Base-by-base conservation (phyloP, 345 rosid genomes). In the Aquilaria sinensis region DNA sequence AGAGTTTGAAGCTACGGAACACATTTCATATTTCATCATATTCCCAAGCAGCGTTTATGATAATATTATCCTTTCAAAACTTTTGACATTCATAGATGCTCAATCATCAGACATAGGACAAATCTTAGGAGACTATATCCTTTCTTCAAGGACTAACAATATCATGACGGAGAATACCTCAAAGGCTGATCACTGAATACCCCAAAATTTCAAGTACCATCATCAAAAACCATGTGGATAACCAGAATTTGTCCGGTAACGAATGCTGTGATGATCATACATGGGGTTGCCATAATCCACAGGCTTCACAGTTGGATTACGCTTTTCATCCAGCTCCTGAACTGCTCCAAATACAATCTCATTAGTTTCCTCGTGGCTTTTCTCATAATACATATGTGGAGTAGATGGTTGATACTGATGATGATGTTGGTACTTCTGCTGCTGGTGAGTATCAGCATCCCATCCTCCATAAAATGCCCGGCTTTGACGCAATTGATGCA, bases 261-360 rank as follows among this genome's bases (percentile, higher is more conserved):
- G 82, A 62, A 85, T 70, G 58, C 67, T 80, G 54, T 81, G 84
- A 62, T 72, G 85, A 68, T 72, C 73, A 69, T 70, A 81, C 43
- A 61, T 23, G 3, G 78, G 71, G 51, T 76, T 80, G 55, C 74
- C 89, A 53, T 79, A 80, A 67, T 81, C 78, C 1, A 72, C 85
- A 4, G 94, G 90, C 83, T 81, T 87, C 62, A 84, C 64, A 23
- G 79, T 62, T 63, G 5, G 43, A 5, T 78, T 73, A 0, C 45
- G 80, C 72, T 77, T 83, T 53, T 71, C 70, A 23, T 82, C 83
- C 66, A 67, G 85, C 70, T 85, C 99, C 68, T 91, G 96, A 62
- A 84, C 86, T 51, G 96, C 96, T 53, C 99, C 97, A 32, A 91
- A 89, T 58, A 91, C 83, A 6, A 91, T 70, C 78, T 95, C 99